Evolutionary conservation across 2,329 filamentous ascomycete genomes (phyloP).

Genomic region (Trichoderma sp.): DNA sequence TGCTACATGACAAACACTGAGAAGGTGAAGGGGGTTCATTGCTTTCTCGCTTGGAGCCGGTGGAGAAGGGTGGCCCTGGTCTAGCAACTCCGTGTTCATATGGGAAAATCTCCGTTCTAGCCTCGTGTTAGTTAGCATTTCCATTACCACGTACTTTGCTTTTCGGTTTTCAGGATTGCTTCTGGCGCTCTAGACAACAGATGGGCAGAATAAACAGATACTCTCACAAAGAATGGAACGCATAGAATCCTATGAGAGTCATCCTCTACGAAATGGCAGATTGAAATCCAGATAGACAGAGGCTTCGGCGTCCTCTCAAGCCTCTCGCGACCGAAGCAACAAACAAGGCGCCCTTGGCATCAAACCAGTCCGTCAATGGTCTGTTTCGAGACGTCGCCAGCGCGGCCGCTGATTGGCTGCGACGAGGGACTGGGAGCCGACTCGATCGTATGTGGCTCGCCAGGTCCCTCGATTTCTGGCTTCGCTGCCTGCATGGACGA

Average conservation of each 20-base stretch:
- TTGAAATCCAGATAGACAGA: too few relatives aligned
- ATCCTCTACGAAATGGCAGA: too few relatives aligned
- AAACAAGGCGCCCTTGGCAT: slow-evolving; percentile 22
- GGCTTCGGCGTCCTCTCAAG: background rate
- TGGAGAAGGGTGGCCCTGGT: slow-evolving; percentile 2
- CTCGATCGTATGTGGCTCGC: slow-evolving; percentile 1
- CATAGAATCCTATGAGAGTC: background rate
- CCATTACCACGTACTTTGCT: too few relatives aligned
- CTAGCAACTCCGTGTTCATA: slow-evolving; percentile 7
- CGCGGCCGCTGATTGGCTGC: slow-evolving; percentile 18
- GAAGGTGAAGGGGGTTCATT: background rate
- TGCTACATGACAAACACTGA: too few relatives aligned
- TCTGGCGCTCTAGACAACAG: background rate
- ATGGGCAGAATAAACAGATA: background rate
- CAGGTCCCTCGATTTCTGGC: background rate
- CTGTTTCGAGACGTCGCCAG: slow-evolving; percentile 23
- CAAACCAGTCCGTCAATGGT: slow-evolving; percentile 16
- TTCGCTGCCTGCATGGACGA: slow-evolving; percentile 14
- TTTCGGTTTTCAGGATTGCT: too few relatives aligned
- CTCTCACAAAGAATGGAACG: too few relatives aligned
- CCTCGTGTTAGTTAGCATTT: background rate
- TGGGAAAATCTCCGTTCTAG: background rate
- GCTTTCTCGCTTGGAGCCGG: background rate
- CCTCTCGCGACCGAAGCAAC: background rate
- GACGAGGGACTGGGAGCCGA: slow-evolving; percentile 8